Conservation (phyloP, 2,329 filamentous ascomycete species). For the Onygena corvina region DNA sequence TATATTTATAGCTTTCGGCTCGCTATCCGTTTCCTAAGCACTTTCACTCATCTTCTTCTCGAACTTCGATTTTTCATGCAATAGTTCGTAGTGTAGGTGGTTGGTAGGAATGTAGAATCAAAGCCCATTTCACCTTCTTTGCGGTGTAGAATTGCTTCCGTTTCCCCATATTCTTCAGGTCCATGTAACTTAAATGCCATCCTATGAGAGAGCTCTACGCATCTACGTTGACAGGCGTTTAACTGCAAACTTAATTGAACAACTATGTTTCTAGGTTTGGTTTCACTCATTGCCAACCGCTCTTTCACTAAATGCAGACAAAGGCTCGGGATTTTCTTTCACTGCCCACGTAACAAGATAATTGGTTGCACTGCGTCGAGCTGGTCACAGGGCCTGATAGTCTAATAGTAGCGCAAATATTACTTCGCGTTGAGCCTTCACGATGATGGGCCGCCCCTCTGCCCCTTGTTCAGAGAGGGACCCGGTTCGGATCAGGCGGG, state of each 20-base stretch:
- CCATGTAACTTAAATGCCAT: neutral
- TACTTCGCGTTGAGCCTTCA: neutral
- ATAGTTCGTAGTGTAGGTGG: no score
- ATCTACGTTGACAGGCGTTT: neutral
- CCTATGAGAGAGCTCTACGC: neutral
- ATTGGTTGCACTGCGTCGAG: neutral
- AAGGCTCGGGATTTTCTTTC: conserved; percentile 3
- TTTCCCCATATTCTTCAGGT: conserved; percentile 5
- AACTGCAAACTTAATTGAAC: no score
- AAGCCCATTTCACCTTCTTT: no score
- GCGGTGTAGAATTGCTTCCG: neutral
- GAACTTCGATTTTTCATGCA: neutral
- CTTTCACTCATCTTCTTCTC: neutral
- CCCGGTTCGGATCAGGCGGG: neutral
- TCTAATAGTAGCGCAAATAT: neutral
- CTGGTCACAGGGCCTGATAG: neutral
- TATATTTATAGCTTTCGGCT: no score
- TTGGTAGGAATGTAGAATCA: no score
- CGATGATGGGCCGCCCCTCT: neutral
- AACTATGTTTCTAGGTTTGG: no score
- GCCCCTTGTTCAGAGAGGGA: neutral
- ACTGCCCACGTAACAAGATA: conserved; percentile 1
- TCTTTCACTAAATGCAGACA: neutral
- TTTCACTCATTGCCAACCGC: neutral
- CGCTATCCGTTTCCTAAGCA: neutral